Base-by-base conservation (phyloP, 2,329 filamentous ascomycete genomes). In the Thielaviopsis euricoi region DNA sequence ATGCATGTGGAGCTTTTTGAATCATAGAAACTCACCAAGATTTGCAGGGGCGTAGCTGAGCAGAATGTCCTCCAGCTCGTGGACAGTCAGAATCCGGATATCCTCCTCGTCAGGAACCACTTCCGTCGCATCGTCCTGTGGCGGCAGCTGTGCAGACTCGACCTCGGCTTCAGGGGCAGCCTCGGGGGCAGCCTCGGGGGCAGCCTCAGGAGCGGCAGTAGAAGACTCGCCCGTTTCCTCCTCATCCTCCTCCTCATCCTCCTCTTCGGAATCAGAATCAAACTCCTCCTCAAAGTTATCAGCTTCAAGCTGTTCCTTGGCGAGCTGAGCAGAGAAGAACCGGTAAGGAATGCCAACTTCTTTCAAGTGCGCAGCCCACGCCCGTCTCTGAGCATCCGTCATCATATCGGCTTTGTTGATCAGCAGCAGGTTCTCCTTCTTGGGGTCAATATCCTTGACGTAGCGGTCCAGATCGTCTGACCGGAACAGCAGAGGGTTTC, bases 401-500 rank as follows among this genome's bases (percentile, higher is more conserved):
- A 98, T 90, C 93, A 98, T 96, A 72, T 98, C 93, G 52, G 93
- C 90, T 76, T 98, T 98, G 77, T 98, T 98, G 67, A 98, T 91
- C 58, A 98, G 76, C 58, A 98, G 70, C 66, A 98, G 67, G 69
- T 97, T 98, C 68, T 89, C 80, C 75, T 98, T 97, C 68, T 82
- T 84, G 1, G 82, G 72, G 65, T 95, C 86, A 25, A 97, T 86
- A 64, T 94, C 89, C 72, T 95, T 94, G 65, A 98, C 93, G 64
- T 98, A 98, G 63, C 76, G 78, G 67, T 97, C 93, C 61, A 98
- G 72, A 74, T 98, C 93, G 64, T 94, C 91, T 5, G 87, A 95
- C 59, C 94, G 82, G 73, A 97, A 98, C 64, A 97, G 79, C 19
- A 98, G 75, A 2, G 93, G 93, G 69, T 96, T 96, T 66, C 93